Evolutionary conservation across 306 rosid species (phyloP), one percentile per base, ranked within the genome.

Genomic region (Vigna mungo): DNA sequence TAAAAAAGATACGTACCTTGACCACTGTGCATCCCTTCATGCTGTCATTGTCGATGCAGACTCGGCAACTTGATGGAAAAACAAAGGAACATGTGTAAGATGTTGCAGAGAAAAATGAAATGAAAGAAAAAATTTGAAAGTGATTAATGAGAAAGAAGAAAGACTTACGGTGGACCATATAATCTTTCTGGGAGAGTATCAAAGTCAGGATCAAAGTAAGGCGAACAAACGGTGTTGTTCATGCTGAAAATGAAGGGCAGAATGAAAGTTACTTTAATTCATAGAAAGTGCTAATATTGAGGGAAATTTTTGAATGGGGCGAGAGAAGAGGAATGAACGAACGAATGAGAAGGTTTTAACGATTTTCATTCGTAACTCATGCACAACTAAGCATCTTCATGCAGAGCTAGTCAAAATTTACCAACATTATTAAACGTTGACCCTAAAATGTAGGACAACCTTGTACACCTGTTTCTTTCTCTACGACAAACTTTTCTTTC

Each of bases 141-240:
- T 36, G 7, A 32, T 32, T 32, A 36, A 51, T 62, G 14, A 36
- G 18, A 56, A 37, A 36, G 74, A 27, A 68, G 34, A 4, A 65
- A 44, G 34, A 68, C 94, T 78, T 81, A 89, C 97, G 81, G 64
- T 27, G 97, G 97, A 17, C 97, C 94, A 84, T 88, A 17, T 46
- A 92, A 80, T 71, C 97, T 86, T 73, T 92, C 93, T 9, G 74
- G 82, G 51, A 84, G 91, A 34, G 59, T 81, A 60, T 92, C 93
- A 63, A 87, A 91, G 20, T 91, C 91, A 52, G 96, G 96, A 87
- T 91, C 96, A 51, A 89, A 91, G 80, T 91, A 91, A 44, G 96
- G 96, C 87, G 79, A 87, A 74, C 87, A 89, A 64, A 89, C 86
- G 69, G 80, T 79, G 69, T 84, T 80, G 91, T 88, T 92, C 78